Evolutionary conservation across 129 eudicot species (phyloP).

Genomic region (Solidago caesia): DNA sequence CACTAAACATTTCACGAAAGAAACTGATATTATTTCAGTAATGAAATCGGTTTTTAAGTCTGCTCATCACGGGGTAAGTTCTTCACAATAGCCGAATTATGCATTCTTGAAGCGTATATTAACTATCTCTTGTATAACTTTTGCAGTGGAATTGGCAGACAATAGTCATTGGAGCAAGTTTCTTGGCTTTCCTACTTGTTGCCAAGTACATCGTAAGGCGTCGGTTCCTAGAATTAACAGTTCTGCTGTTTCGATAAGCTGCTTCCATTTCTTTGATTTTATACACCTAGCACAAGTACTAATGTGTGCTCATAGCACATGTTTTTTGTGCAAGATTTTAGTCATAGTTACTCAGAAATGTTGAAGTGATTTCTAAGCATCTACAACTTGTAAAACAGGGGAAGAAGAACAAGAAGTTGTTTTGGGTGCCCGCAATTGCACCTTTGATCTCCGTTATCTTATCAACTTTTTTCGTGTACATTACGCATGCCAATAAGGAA

Average conservation of each 20-base stretch:
- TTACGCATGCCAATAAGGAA: conserved; percentile 60
- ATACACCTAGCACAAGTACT: not conserved
- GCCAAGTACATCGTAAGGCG: conserved; percentile 72
- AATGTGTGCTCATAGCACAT: not conserved
- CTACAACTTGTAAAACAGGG: conserved; percentile 45
- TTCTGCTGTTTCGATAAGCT: not conserved
- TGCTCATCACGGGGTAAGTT: conserved; percentile 64
- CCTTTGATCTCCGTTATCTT: conserved; percentile 74
- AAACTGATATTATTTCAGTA: conserved; percentile 65
- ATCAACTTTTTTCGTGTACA: conserved; percentile 72
- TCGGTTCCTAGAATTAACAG: not conserved
- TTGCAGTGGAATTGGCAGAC: conserved; percentile 97
- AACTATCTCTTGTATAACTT: not conserved
- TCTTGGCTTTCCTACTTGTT: conserved; percentile 62
- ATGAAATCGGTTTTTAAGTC: conserved; percentile 56
- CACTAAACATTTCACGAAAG: conserved; percentile 54
- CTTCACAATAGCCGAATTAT: not conserved
- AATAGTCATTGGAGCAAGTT: conserved; percentile 61
- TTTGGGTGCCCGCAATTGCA: conserved; percentile 90
- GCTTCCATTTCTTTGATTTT: no score
- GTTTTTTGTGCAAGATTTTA: not conserved
- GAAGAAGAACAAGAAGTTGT: conserved; percentile 77
- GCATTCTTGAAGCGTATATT: not conserved
- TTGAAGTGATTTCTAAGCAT: not conserved
- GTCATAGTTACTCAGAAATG: not conserved